These are phyloP conservation scores for Kwoniella dejecticola DNA, from an alignment of 768 basidiomycete genomes.

Conservation along the genomic window DNA sequence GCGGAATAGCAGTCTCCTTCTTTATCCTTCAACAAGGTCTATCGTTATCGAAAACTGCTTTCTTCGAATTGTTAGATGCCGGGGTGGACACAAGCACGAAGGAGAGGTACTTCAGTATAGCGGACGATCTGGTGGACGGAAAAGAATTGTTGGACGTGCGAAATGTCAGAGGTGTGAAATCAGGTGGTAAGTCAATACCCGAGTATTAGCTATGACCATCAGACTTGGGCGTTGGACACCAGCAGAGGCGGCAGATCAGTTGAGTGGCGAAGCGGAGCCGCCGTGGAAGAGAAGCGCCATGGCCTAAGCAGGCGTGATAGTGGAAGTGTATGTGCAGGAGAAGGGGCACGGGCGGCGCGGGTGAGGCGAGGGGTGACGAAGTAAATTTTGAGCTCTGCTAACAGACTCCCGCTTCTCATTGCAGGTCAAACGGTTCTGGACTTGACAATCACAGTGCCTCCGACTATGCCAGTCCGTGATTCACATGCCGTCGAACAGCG, in stretches of 20 bases:
- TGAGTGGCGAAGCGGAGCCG: too few species aligned
- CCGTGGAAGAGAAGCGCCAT: too few species aligned
- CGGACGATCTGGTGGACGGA: slow-evolving; percentile 62
- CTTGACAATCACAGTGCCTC: slow-evolving; percentile 71
- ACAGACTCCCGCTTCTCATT: background rate
- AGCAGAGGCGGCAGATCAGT: background rate
- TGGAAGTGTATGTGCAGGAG: too few species aligned
- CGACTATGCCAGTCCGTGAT: slow-evolving; percentile 63
- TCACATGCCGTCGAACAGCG: slow-evolving; percentile 65
- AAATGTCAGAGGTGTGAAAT: slow-evolving; percentile 53
- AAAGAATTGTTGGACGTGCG: slow-evolving; percentile 43
- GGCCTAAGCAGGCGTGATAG: too few species aligned
- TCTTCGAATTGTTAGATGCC: slow-evolving; percentile 81
- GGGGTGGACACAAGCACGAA: slow-evolving; percentile 67
- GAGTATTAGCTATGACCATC: background rate
- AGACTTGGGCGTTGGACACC: background rate
- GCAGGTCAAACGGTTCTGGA: slow-evolving; percentile 84
- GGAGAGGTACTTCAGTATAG: slow-evolving; percentile 61
- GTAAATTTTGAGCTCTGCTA: background rate
- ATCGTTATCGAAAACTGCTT: slow-evolving; percentile 67
- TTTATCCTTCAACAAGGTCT: slow-evolving; percentile 82
- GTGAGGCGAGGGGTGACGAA: too few species aligned
- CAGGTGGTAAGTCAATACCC: slow-evolving; percentile 41
- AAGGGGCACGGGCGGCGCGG: too few species aligned
- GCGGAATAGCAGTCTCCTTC: slow-evolving; percentile 86